phyloP scores from a whole-genome alignment of 2,329 filamentous ascomycete genomes.

The Stagonosporopsis rhizophila region DNA sequence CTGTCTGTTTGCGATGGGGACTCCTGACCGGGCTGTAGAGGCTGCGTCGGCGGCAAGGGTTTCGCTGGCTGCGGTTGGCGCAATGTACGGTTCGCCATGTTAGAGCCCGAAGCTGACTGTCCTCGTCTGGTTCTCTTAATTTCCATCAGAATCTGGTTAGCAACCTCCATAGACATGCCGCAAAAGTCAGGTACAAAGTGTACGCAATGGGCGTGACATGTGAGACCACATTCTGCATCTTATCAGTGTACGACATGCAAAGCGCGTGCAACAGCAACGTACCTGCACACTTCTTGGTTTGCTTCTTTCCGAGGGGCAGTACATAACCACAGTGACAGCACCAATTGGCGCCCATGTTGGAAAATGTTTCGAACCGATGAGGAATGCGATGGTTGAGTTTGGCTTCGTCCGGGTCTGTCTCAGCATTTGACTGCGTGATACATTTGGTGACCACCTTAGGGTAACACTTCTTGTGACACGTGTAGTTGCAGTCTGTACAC shows the following conservation, averaged over 20 bases:
- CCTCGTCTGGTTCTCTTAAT: constrained; percentile 81
- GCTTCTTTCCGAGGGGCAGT: constrained; percentile 92
- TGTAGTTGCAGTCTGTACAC: constrained; percentile 99
- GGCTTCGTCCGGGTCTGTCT: constrained; percentile 97
- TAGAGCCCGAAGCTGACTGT: constrained; percentile 60
- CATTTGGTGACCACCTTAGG: constrained; percentile 97
- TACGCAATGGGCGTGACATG: constrained; percentile 87
- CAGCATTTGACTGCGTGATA: constrained; percentile 98
- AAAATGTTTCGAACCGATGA: constrained; percentile 95
- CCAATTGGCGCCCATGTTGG: constrained; percentile 98
- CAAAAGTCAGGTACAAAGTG: constrained; percentile 98
- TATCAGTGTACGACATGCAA: constrained; percentile 27
- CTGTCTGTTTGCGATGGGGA: constrained; percentile 31
- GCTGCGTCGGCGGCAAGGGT: constrained; percentile 52
- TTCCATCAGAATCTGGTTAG: constrained; percentile 90
- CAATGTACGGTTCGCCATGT: constrained; percentile 52
- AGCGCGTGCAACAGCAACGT: constrained; percentile 42
- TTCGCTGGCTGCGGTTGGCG: constrained; percentile 49
- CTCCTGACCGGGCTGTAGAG: constrained; percentile 50
- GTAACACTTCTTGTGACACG: constrained; percentile 98
- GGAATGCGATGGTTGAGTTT: constrained; percentile 99
- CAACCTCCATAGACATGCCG: constrained; percentile 97
- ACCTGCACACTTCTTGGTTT: constrained; percentile 90
- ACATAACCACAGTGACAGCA: constrained; percentile 99
- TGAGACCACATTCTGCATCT: constrained; percentile 82